These are phyloP conservation scores for Cladosporium sphaerospermum DNA, from an alignment of 2,329 filamentous ascomycete species.

Conservation along the genomic window DNA sequence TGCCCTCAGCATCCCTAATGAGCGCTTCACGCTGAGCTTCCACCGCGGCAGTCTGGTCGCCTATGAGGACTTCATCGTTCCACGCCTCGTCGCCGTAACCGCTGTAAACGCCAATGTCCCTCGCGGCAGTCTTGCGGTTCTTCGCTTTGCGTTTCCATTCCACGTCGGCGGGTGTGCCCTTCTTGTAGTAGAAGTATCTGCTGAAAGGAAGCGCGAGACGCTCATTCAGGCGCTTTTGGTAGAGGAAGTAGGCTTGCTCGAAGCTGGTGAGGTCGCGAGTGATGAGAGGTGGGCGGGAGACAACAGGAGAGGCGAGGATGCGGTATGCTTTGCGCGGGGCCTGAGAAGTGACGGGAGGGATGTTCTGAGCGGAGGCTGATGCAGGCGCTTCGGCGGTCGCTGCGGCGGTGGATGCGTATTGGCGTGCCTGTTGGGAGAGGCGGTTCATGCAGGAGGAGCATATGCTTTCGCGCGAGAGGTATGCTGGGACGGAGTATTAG, in stretches of 20 bases:
- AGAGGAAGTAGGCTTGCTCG: slow-evolving; percentile 90
- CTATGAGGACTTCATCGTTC: slow-evolving; percentile 85
- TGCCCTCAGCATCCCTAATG: slow-evolving; percentile 65
- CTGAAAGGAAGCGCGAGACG: slow-evolving; percentile 81
- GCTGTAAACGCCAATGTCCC: slow-evolving; percentile 81
- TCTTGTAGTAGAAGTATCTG: slow-evolving; percentile 91
- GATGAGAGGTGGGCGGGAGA: slow-evolving; percentile 81
- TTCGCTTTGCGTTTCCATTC: slow-evolving; percentile 86
- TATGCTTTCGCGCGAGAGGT: slow-evolving; percentile 35
- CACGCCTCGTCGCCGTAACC: slow-evolving; percentile 68
- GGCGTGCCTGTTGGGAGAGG: slow-evolving; percentile 31
- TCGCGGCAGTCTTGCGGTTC: slow-evolving; percentile 68
- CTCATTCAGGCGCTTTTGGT: slow-evolving; percentile 95
- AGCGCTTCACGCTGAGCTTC: slow-evolving; percentile 61
- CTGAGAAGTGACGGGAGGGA: slow-evolving; percentile 39
- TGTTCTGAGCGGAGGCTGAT: slow-evolving; percentile 21
- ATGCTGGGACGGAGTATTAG: slow-evolving; percentile 17
- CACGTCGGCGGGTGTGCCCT: slow-evolving; percentile 71
- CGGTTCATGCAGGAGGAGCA: slow-evolving; percentile 42
- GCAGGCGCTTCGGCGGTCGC: slow-evolving; percentile 25
- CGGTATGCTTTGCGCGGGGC: slow-evolving; percentile 40
- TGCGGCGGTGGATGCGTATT: slow-evolving; percentile 32
- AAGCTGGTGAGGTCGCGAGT: slow-evolving; percentile 80
- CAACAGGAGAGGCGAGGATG: slow-evolving; percentile 62
- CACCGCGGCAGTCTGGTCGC: slow-evolving; percentile 60